Evolutionary conservation across 2,329 filamentous ascomycete species (phyloP), one percentile per base, ranked within the genome.

Genomic region (Elsinoe australis): DNA sequence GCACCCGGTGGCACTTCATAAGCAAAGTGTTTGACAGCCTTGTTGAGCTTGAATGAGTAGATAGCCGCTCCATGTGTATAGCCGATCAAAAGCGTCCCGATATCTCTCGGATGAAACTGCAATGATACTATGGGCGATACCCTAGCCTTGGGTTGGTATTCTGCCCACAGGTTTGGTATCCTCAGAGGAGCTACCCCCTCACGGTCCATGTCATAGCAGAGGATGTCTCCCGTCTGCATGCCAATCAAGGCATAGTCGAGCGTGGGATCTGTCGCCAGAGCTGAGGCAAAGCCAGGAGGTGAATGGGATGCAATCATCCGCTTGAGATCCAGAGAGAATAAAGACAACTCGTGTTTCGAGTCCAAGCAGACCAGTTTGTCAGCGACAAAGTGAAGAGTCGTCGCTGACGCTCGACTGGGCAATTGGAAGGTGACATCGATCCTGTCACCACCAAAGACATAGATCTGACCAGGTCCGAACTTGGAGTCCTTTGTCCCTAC

Each of bases 11-110:
- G 86, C 2, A 96, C 65, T 50, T 83, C 75, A 64, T 96, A 96
- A 55, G 89, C 76, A 58, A 94, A 88, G 66, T 80, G 94, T 54
- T 85, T 83, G 38, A 81, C 70, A 0, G 87, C 74, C 51, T 82
- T 76, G 60, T 88, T 89, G 63, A 94, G 85, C 69, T 98, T 96
- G 73, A 98, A 94, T 2, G 87, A 94, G 67, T 94, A 98, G 52
- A 92, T 77, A 38, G 87, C 87, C 4, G 86, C 88, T 10, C 92
- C 92, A 55, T 90, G 80, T 0, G 79, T 79, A 64, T 96, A 98
- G n/a, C 84, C 89, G 50, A 98, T 85, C 50, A 98, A 68, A 19
- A 98, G 72, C 59, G 87, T 88, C 3, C 92, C 92, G 55, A 96
- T 86, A 62, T 98, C 92, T 57, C 88, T 78, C 2, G 92, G 89